Evolutionary conservation across 495 filamentous ascomycete genomes (phyloP).

Genomic region (Tuber indicum): DNA sequence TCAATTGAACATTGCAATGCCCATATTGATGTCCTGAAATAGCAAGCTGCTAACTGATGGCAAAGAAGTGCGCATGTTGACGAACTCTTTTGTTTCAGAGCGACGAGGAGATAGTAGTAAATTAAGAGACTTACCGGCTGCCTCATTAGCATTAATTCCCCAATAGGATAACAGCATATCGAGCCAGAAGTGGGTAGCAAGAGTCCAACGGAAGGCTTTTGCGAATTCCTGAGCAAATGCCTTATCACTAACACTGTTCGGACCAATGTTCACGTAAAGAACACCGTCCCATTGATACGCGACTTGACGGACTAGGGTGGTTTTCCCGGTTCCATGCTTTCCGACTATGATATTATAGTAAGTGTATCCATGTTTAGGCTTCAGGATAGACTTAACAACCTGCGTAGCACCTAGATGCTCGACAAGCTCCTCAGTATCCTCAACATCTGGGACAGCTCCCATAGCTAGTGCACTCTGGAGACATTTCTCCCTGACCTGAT

Average conservation of each 20-base stretch:
- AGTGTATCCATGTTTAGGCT: neutral
- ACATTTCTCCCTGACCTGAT: neutral
- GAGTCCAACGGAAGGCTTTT: too few species aligned
- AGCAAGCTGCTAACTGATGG: too few species aligned
- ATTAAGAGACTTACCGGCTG: too few species aligned
- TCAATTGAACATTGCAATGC: too few species aligned
- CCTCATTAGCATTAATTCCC: too few species aligned
- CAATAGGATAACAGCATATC: too few species aligned
- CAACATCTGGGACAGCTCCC: neutral
- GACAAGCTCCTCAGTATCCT: neutral
- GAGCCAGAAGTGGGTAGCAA: too few species aligned
- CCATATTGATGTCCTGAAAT: too few species aligned
- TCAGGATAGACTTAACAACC: neutral
- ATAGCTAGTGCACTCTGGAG: neutral
- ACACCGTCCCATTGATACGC: neutral
- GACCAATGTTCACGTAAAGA: neutral
- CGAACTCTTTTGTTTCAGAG: too few species aligned
- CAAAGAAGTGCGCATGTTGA: too few species aligned
- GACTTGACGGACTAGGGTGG: neutral
- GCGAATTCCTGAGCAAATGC: too few species aligned
- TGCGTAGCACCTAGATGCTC: neutral
- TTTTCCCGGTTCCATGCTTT: slow-evolving; percentile 2
- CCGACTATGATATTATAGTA: neutral
- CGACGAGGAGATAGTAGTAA: too few species aligned
- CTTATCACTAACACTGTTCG: neutral